These are phyloP conservation scores for Lentinus tigrinus DNA, from an alignment of 768 basidiomycete species.

Conservation along the genomic window DNA sequence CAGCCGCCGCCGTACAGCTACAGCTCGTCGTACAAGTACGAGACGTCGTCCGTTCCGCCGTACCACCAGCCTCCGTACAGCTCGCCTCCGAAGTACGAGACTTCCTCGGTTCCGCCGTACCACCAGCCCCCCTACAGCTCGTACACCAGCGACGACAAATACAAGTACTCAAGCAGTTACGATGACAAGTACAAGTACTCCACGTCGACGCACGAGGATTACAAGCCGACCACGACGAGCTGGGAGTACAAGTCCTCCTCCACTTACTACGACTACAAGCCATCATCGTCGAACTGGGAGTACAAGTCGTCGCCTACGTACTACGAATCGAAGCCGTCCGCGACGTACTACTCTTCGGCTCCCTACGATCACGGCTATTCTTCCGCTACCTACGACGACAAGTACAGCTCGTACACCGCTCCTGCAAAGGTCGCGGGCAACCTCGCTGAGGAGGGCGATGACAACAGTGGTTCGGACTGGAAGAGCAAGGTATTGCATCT, in stretches of 20 bases:
- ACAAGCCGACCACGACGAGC: not conserved
- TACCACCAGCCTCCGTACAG: not conserved
- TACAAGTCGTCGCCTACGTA: not conserved
- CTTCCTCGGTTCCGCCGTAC: not conserved
- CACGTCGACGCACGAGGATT: not conserved
- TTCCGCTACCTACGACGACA: not conserved
- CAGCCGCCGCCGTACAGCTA: not conserved
- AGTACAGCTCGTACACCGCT: not conserved
- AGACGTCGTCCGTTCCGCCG: no score
- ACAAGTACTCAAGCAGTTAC: not conserved
- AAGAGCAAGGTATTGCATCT: not conserved
- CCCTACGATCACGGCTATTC: not conserved
- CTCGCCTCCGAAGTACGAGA: not conserved
- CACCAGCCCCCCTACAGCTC: not conserved
- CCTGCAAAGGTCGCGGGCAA: conserved; percentile 3
- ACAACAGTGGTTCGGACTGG: conserved; percentile 6
- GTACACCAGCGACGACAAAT: not conserved
- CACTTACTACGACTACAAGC: not conserved
- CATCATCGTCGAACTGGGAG: no score
- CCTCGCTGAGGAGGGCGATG: conserved; percentile 8
- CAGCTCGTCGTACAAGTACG: not conserved
- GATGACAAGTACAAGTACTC: not conserved
- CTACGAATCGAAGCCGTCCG: no score
- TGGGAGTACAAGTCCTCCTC: no score
- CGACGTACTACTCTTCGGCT: not conserved